These are phyloP conservation scores for Ceratopteris richardii DNA, from an alignment of 75 land plant genomes.

Conservation along the genomic window DNA sequence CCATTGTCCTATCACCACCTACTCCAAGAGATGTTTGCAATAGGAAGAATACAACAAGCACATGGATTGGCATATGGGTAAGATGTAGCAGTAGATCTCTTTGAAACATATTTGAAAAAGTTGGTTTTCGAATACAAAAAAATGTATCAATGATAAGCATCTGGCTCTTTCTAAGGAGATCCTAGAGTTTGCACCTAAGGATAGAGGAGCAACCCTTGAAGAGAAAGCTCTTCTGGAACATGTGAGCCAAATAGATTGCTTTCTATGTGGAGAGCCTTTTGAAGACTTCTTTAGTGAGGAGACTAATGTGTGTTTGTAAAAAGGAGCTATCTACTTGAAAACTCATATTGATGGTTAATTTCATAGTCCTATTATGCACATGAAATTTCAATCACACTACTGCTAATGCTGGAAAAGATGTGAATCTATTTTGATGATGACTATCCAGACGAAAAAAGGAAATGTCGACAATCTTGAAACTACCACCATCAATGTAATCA, in stretches of 20 bases:
- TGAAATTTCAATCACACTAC: conserved; percentile 59
- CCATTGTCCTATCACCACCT: too few relatives aligned
- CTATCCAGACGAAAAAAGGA: too few relatives aligned
- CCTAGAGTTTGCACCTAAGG: conserved; percentile 67
- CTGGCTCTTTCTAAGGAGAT: conserved; percentile 28
- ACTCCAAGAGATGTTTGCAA: conserved; percentile 35
- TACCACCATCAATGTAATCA: too few relatives aligned
- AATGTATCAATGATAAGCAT: conserved; percentile 67
- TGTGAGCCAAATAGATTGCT: conserved; percentile 76
- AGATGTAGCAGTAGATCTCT: conserved; percentile 60
- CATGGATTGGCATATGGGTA: conserved; percentile 98
- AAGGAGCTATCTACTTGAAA: conserved; percentile 90
- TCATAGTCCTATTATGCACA: conserved; percentile 79
- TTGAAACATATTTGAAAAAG: conserved; percentile 51
- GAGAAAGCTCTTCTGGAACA: conserved; percentile 93
- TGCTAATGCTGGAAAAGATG: too few relatives aligned
- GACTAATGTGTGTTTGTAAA: conserved; percentile 98
- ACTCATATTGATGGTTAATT: conserved; percentile 40
- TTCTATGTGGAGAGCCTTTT: conserved; percentile 89
- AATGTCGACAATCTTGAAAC: too few relatives aligned
- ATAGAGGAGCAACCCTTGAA: conserved; percentile 41
- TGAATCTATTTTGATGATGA: too few relatives aligned
- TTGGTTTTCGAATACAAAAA: conserved; percentile 77
- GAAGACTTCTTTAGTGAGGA: conserved; percentile 96
- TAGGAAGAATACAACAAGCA: conserved; percentile 91